Evolutionary conservation across 768 basidiomycete species (phyloP), one percentile per base, ranked within the genome.

Genomic region (Wakefieldia striispora): DNA sequence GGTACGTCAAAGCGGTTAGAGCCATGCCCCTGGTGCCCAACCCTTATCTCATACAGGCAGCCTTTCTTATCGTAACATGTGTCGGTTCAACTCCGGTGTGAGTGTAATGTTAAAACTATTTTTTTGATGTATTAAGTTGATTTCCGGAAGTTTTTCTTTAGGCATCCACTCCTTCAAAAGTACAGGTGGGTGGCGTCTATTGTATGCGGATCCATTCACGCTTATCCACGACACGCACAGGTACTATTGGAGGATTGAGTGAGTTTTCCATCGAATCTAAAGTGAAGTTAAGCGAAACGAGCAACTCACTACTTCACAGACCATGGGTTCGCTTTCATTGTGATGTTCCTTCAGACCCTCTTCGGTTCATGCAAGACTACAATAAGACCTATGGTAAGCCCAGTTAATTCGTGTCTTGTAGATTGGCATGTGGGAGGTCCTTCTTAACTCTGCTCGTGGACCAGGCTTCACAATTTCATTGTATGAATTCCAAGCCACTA

Each of bases 41-140:
- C 26, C n/a, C 9, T 33, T 16, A 43, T 38, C 36, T 20, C 33
- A 5, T 43, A 4, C 20, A 61, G 54, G 51, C 27, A 48, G 53
- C 51, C 41, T 54, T 29, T 16, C 70, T 3, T 86, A 88, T 55
- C 76, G 84, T 16, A 84, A 87, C 54, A 87, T 89, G 86, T 88
- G 87, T 66, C 74, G 86, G 17, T 89, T 79, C 70, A 84, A 87
- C 61, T 85, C 83, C 2, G 84, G 83, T 1, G 82, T 85, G 54
- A 59, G 78, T 70, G 3, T 20, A 10, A 21, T 9, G 2, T 6
- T 24, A 11, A 10, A 19, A 39, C 34, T 4, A 13, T n/a, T n/a
- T n/a, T 31, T 19, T 10, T 20, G 16, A 33, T 35, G n/a, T 41
- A 14, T 12, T 21, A 27, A 40, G 42, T 45, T 37, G 34, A 49